Base-by-base conservation (phyloP, 2,329 filamentous ascomycete genomes). In the Phaeosphaeria sp. region DNA sequence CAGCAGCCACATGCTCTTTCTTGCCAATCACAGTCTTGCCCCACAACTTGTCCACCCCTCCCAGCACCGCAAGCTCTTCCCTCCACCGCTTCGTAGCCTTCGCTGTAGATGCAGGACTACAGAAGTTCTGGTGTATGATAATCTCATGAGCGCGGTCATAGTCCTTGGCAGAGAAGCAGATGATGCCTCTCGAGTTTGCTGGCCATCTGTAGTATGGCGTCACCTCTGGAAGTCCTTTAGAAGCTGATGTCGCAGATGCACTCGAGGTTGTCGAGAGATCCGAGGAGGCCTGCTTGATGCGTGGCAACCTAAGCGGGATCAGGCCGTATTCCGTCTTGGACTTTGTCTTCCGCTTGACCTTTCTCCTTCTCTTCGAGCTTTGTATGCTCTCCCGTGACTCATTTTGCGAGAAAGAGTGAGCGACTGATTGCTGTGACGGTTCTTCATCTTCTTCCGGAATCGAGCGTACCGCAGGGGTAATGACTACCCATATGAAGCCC, bases 401-500 rank as follows among this genome's bases (percentile, higher is more conserved):
- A 2, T 58, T 45, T 8, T 66, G 65, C 15, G 68, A 66, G 15
- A 61, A 47, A 3, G 65, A 55, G 46, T 68, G 65, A 9, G 65
- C 60, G 3, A 56, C 52, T 18, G 63, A 64, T 9, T 62, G 57
- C 44, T 74, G 73, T 2, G 74, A 75, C 21, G 63, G 55, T n/a
- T 63, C 61, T 25, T 70, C 69, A 7, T 72, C 69, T 56, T 76
- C 71, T 48, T 75, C 73, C 2, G 65, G 64, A 49, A 75, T 73
- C 1, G 69, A 67, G 17, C 66, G 61, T 6, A 79, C 76, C 0
- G 87, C 83, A 33, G 92, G 89, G 64, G 83, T 84, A 47, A 97
- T 90, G 0, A 97, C 89, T 24, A 97, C 80, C 94, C 96, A 99
- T 24, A 98, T 84, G 66, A 99, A 99, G 0, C 96, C 96, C 0